These are phyloP conservation scores for Leishmania amazonensis DNA, from an alignment of 208 protist species.

Conservation along the genomic window DNA sequence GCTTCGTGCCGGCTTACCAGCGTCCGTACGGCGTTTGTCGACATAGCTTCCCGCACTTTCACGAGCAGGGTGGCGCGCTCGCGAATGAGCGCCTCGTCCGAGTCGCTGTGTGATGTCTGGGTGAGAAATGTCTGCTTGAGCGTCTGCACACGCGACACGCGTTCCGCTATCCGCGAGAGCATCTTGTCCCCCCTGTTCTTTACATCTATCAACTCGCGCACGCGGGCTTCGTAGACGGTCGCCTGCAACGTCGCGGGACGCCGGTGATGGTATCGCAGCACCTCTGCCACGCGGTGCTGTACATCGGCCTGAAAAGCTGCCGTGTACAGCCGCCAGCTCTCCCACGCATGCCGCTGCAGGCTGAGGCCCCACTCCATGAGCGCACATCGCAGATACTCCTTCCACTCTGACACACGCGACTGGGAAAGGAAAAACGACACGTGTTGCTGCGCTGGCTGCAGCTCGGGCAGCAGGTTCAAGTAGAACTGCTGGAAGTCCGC, in stretches of 20 bases:
- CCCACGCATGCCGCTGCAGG: constrained; percentile 32
- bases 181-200: constrained; percentile 55
- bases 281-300: constrained; percentile 60
- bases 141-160: constrained; percentile 44
- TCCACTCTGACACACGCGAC: constrained; percentile 38
- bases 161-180: constrained; percentile 56
- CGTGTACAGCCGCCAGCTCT: constrained; percentile 41
- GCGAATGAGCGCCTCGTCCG: constrained; percentile 40
- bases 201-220: constrained; percentile 72
- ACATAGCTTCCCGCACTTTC: constrained; percentile 47
- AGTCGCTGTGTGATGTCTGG: constrained; percentile 30
- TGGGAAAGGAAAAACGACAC: constrained; percentile 46
- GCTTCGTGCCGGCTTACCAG: constrained; percentile 54
- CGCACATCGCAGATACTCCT: constrained; percentile 29
- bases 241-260: constrained; percentile 81
- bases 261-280: constrained; percentile 77
- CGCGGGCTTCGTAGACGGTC: constrained; percentile 72
- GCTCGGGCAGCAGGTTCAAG: constrained; percentile 34
- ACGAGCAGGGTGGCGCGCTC: constrained; percentile 40
- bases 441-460: constrained; percentile 22
- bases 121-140: constrained; percentile 38
- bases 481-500: constrained; percentile 32
- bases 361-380: constrained; percentile 55
- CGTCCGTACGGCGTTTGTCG: constrained; percentile 46
- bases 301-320: constrained; percentile 29